Percentiles rank a stretch among this genome's conserved stretches.
phyloP scores from a whole-genome alignment of 2,329 filamentous ascomycete species.

The Phialocephala subalpina region DNA sequence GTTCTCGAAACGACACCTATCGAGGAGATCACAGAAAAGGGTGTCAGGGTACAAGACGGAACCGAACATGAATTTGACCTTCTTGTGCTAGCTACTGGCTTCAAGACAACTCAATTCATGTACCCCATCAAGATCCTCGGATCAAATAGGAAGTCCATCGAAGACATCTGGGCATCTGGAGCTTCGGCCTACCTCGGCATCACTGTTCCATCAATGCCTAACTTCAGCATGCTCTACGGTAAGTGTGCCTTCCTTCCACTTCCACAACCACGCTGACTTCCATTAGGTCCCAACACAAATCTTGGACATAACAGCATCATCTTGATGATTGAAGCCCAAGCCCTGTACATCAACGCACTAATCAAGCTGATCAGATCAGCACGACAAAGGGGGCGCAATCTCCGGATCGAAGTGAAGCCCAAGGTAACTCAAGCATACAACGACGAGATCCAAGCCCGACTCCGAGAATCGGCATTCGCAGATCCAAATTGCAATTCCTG shows the following conservation, averaged over 20 bases:
- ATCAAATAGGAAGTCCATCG: slow-evolving; percentile 49
- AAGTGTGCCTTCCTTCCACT: neutral
- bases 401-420: slow-evolving; percentile 55
- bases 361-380: slow-evolving; percentile 54
- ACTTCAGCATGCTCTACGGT: slow-evolving; percentile 48
- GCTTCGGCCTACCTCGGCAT: slow-evolving; percentile 45
- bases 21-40: slow-evolving; percentile 51
- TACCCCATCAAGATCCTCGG: slow-evolving; percentile 62
- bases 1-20: slow-evolving; percentile 59
- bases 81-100: slow-evolving; percentile 65
- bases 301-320: slow-evolving; percentile 41
- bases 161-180: slow-evolving; percentile 61
- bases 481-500: slow-evolving; percentile 39
- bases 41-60: slow-evolving; percentile 54
- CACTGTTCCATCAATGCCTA: slow-evolving; percentile 33
- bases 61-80: slow-evolving; percentile 59
- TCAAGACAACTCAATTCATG: slow-evolving; percentile 65
- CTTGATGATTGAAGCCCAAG: slow-evolving; percentile 41
- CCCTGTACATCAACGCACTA: slow-evolving; percentile 36
- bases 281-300: slow-evolving; percentile 45
- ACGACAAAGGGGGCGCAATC: slow-evolving; percentile 46
- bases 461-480: slow-evolving; percentile 32
- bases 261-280: slow-evolving; percentile 51
- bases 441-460: slow-evolving; percentile 31
- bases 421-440: slow-evolving; percentile 43